A percentile compares a stretch with the other conserved stretches of the same genome.
Conservation (phyloP, 1,139 yeast genomes). For the Candida tropicalis region DNA sequence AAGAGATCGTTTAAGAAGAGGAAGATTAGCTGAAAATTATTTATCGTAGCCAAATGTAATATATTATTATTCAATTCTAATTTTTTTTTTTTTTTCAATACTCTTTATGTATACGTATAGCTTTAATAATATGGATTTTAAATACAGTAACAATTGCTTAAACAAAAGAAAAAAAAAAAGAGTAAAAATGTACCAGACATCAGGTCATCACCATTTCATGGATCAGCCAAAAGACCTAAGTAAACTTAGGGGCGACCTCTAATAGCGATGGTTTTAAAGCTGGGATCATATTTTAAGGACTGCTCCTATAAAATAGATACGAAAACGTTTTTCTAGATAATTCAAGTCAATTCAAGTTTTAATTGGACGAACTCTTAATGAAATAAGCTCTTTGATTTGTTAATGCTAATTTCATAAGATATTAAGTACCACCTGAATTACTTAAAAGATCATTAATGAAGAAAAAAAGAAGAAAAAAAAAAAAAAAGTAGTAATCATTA, state of each 20-base stretch:
- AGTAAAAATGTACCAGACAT: constrained; percentile 64
- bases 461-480: constrained; percentile 8
- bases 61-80: not conserved
- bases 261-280: constrained; percentile 86
- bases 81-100: no score
- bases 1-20: constrained; percentile 43
- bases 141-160: not conserved
- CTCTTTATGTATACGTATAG: not conserved
- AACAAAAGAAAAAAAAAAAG: not conserved
- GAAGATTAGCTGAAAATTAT: constrained; percentile 50
- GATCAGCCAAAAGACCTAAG: constrained; percentile 58
- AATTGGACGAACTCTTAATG: constrained; percentile 1
- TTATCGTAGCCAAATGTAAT: constrained; percentile 18
- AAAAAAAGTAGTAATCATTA: no score
- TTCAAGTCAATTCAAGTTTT: constrained; percentile 14
- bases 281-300: constrained; percentile 24
- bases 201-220: constrained; percentile 82
- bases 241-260: constrained; percentile 71
- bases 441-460: constrained; percentile 7
- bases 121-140: not conserved
- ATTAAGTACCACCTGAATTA: not conserved
- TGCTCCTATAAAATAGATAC: constrained; percentile 14
- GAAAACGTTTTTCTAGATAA: constrained; percentile 27
- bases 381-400: constrained; percentile 11
- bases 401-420: constrained; percentile 11